These are phyloP conservation scores for Selaginella tamariscina DNA, from an alignment of 75 land plant genomes.

Conservation along the genomic window DNA sequence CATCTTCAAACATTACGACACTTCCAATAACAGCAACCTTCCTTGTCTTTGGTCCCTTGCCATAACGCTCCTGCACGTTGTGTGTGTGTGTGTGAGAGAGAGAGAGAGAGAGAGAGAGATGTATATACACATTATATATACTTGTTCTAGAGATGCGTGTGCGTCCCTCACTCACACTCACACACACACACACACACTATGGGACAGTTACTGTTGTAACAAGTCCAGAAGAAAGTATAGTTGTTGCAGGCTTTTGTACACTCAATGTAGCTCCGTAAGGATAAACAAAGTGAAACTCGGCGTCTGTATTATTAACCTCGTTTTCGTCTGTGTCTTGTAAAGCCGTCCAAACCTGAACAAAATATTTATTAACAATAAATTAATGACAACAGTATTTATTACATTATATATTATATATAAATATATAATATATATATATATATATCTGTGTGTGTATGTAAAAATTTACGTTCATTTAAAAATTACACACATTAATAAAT, in stretches of 20 bases:
- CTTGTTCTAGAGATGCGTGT: too few species aligned
- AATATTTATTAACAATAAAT: neutral
- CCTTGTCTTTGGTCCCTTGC: slow-evolving; percentile 17
- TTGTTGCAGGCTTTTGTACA: slow-evolving; percentile 22
- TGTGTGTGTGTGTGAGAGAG: too few species aligned
- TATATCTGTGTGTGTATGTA: neutral
- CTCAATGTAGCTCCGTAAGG: slow-evolving; percentile 33
- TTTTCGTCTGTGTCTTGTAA: neutral
- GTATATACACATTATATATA: too few species aligned
- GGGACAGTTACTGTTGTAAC: too few species aligned
- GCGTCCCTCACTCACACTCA: too few species aligned
- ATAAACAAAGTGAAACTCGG: slow-evolving; percentile 18
- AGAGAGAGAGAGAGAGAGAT: too few species aligned
- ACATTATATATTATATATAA: neutral
- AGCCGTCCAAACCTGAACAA: neutral
- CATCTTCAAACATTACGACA: slow-evolving; percentile 28
- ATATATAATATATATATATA: neutral
- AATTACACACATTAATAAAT: neutral
- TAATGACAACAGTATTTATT: neutral
- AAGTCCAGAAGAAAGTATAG: slow-evolving; percentile 28
- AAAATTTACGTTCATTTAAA: neutral
- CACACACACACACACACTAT: too few species aligned
- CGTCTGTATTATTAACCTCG: neutral
- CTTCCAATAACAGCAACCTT: slow-evolving; percentile 30
- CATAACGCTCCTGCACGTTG: slow-evolving; percentile 27